Conservation (phyloP, 345 rosid genomes). For the Odontarrhena argentea region DNA sequence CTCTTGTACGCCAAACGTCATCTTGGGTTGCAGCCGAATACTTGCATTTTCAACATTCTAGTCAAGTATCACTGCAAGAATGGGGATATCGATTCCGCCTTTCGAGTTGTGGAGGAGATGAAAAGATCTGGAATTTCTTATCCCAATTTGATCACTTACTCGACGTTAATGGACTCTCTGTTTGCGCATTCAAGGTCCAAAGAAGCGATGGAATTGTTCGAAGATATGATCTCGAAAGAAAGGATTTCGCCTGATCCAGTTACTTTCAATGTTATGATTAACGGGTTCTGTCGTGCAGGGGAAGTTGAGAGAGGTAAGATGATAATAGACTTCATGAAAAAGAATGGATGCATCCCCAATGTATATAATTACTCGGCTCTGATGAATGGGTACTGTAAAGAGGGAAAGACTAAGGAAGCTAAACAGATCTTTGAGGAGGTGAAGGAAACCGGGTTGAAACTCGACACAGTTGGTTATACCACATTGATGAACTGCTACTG, state of each 20-base stretch:
- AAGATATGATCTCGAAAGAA: conserved; percentile 77
- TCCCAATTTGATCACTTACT: conserved; percentile 79
- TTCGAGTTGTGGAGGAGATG: conserved; percentile 75
- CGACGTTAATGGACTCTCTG: conserved; percentile 68
- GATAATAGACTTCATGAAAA: conserved; percentile 82
- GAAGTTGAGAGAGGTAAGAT: conserved; percentile 72
- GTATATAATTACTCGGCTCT: conserved; percentile 66
- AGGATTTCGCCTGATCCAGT: conserved; percentile 77
- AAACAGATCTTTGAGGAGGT: conserved; percentile 57
- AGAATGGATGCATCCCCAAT: conserved; percentile 73
- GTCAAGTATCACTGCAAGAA: conserved; percentile 81
- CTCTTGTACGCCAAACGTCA: conserved; percentile 52
- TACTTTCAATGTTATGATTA: conserved; percentile 69
- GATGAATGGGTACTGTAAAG: conserved; percentile 70
- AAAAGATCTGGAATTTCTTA: conserved; percentile 55
- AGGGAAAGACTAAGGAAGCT: conserved; percentile 63
- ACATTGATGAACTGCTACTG: conserved; percentile 75
- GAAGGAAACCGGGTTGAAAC: conserved; percentile 60
- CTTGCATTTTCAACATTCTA: conserved; percentile 87
- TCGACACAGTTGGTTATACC: conserved; percentile 73
- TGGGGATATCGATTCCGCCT: conserved; percentile 62
- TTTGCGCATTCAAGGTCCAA: conserved; percentile 59
- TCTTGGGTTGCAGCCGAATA: conserved; percentile 66
- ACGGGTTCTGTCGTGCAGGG: conserved; percentile 73
- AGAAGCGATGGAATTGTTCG: conserved; percentile 76